Evolutionary conservation across 2,329 filamentous ascomycete genomes (phyloP).

Genomic region (Bipolaris sorokiniana): DNA sequence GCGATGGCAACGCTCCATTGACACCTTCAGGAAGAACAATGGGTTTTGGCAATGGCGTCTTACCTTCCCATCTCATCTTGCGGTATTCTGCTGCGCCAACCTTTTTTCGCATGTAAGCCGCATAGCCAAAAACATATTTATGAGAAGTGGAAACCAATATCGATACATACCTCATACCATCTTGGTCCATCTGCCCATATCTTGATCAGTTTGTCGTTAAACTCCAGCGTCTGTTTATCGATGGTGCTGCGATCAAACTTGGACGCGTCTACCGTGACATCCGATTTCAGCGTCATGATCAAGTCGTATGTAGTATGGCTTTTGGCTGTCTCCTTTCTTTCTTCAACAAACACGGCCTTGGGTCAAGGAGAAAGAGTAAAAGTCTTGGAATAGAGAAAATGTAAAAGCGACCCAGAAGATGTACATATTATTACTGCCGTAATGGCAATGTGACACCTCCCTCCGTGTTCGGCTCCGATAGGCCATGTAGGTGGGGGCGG

Average conservation of each 20-base stretch:
- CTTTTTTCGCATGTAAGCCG: constrained; percentile 29
- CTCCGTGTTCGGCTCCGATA: constrained; percentile 4
- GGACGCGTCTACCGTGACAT: constrained; percentile 51
- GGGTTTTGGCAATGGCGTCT: constrained; percentile 59
- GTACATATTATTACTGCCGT: too few relatives aligned
- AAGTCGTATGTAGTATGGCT: background rate
- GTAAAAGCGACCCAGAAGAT: background rate
- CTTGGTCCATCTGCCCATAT: constrained; percentile 53
- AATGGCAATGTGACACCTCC: background rate
- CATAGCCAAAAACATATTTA: background rate
- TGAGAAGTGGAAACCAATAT: too few relatives aligned
- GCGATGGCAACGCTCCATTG: constrained; percentile 58
- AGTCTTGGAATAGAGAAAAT: background rate
- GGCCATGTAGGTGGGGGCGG: constrained; percentile 12
- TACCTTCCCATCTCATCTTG: constrained; percentile 60
- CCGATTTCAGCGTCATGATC: constrained; percentile 44
- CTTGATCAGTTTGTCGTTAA: constrained; percentile 55
- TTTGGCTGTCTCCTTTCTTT: background rate
- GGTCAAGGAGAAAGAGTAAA: background rate
- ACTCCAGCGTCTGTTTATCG: constrained; percentile 50
- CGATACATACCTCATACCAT: constrained; percentile 57
- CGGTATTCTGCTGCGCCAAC: constrained; percentile 62
- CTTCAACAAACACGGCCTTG: background rate
- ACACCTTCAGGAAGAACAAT: constrained; percentile 55
- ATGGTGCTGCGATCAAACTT: constrained; percentile 54